Percentiles rank a stretch among this genome's conserved stretches.
phyloP scores from a whole-genome alignment of 2,329 filamentous ascomycete species.

The Fusarium tupiense region DNA sequence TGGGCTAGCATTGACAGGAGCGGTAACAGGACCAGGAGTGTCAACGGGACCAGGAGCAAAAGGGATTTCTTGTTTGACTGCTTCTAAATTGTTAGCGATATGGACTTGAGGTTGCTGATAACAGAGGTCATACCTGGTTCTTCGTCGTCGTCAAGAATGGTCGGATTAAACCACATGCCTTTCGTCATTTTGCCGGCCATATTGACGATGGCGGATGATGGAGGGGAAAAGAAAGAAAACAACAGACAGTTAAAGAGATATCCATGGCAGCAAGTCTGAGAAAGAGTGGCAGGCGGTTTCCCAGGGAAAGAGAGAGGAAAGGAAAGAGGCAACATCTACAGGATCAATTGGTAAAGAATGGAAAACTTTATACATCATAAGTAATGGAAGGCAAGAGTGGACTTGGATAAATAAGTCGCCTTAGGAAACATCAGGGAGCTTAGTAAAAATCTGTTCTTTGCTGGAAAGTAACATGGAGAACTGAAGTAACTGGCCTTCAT shows the following conservation, averaged over 20 bases:
- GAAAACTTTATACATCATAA: no score
- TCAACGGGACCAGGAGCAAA: no score
- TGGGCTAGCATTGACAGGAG: no score
- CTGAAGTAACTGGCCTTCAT: no score
- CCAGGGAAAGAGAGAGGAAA: no score
- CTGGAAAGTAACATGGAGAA: no score
- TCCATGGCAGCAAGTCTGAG: neutral
- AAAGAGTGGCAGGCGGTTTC: neutral
- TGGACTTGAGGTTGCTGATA: neutral
- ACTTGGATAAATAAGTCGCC: neutral
- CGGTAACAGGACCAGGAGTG: no score
- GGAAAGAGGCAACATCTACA: no score
- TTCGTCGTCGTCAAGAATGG: accelerated
- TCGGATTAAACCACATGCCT: accelerated
- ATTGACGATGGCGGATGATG: neutral
- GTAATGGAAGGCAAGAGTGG: no score
- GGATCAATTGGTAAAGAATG: no score
- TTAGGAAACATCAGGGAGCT: neutral
- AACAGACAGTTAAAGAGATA: no score
- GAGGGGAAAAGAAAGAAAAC: neutral
- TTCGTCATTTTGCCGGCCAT: accelerated
- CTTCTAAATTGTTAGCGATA: accelerated
- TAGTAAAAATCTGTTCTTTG: neutral
- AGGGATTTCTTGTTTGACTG: no score
- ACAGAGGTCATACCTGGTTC: accelerated